Evolutionary conservation across 257 asterid species (phyloP), one percentile per base, ranked within the genome.

Genomic region (Leonotis leonurus): DNA sequence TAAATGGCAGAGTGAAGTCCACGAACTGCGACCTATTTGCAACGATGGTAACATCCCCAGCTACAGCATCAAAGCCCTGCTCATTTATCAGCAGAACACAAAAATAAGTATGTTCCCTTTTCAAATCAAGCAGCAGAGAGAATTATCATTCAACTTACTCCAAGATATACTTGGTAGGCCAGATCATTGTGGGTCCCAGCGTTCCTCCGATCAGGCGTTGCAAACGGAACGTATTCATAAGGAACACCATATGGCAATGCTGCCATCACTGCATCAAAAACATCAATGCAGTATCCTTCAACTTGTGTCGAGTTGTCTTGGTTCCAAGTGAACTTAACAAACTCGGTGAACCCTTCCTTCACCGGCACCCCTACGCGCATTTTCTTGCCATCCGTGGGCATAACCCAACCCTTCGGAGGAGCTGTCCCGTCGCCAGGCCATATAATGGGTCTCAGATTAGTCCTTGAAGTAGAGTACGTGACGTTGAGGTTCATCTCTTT

Each of bases 361-460:
- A 71, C 61, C 0, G 87, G 85, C 6, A 82, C 83, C 30, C 85
- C 78, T n/a, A 80, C 62, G 5, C 66, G 67, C 45, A 85, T 4
- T 30, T 68, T 76, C 59, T 73, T 80, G 9, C 81, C 83, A n/a
- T 71, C 67, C 24, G 85, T 73, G 13, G 93, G 87, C 4, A 78
- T 44, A 4, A 64, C 85, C 89, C 87, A 85, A 7, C 89, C 93
- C 59, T 64, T 85, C 0, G 87, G 89, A 2, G 64, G 44, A 32
- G 64, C 25, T 6, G 65, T 39, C 3, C 25, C 50, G 24, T 70
- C 81, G 0, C 88, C 85, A 0, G 85, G 89, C 87, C 89, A 85
- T 43, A 76, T 72, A 7, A 80, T 75, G 1, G 86, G 54, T 14
- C 75, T 60, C 9, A 83, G 46, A 6, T 71, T 75, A 8, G 62